Evolutionary conservation across 345 rosid genomes (phyloP).

Genomic region (Eucalyptus dawsonii): DNA sequence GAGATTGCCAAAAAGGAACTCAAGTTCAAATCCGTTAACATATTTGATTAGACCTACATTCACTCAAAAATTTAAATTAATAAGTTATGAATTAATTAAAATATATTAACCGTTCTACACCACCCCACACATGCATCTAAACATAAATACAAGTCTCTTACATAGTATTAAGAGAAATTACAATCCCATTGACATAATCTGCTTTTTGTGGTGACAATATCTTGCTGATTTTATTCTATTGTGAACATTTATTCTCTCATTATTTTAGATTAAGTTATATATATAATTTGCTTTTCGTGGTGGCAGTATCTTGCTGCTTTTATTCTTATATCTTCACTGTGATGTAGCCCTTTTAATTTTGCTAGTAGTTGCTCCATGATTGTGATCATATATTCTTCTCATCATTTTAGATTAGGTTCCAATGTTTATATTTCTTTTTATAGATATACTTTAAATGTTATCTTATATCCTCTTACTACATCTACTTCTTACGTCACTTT

Average conservation of each 20-base stretch:
- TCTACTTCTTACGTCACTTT: not conserved
- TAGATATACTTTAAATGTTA: not conserved
- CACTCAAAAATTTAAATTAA: fast-evolving
- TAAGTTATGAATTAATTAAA: fast-evolving
- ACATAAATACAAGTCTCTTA: not conserved
- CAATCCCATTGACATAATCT: too few relatives aligned
- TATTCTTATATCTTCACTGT: fast-evolving
- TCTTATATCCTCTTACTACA: not conserved
- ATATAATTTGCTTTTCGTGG: too few relatives aligned
- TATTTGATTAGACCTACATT: fast-evolving
- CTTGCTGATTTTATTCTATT: too few relatives aligned
- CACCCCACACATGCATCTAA: fast-evolving
- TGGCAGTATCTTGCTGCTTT: not conserved
- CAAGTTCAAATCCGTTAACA: fast-evolving
- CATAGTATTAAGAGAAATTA: not conserved
- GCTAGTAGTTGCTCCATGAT: not conserved
- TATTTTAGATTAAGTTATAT: too few relatives aligned
- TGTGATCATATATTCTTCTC: not conserved
- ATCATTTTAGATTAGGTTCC: too few relatives aligned
- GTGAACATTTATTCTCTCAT: too few relatives aligned
- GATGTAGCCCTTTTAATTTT: not conserved
- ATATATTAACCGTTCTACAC: fast-evolving
- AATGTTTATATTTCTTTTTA: not conserved
- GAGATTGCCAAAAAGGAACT: too few relatives aligned
- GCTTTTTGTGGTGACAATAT: not conserved